Conservation (phyloP, 2,329 filamentous ascomycete genomes). For the Trichoderma simmonsii region DNA sequence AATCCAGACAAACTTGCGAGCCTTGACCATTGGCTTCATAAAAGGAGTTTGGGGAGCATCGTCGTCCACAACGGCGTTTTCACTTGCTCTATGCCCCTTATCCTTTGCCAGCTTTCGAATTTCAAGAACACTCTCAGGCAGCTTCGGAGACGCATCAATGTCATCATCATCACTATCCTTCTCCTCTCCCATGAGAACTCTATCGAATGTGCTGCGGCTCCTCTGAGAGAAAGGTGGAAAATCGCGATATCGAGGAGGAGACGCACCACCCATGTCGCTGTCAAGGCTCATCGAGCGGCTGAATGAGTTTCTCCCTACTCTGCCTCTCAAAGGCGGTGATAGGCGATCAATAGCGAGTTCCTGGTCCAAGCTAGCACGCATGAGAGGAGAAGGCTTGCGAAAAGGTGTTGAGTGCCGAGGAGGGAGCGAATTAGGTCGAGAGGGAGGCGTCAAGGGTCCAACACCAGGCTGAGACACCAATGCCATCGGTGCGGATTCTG, state of each 20-base stretch:
- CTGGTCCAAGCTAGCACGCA: slow-evolving; percentile 37
- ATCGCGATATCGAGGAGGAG: slow-evolving; percentile 33
- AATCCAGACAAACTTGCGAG: slow-evolving; percentile 55
- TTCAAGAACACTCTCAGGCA: slow-evolving; percentile 35
- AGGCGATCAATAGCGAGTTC: slow-evolving; percentile 39
- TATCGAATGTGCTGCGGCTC: slow-evolving; percentile 31
- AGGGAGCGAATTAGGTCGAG: slow-evolving; percentile 29
- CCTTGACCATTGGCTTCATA: slow-evolving; percentile 32
- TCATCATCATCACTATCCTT: slow-evolving; percentile 26
- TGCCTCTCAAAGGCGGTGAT: slow-evolving; percentile 34
- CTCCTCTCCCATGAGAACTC: not conserved
- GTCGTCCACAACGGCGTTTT: slow-evolving; percentile 32
- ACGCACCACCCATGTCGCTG: slow-evolving; percentile 24
- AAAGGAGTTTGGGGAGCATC: slow-evolving; percentile 30
- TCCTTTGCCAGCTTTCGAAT: slow-evolving; percentile 28
- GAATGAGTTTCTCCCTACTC: slow-evolving; percentile 28
- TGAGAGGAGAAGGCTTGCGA: slow-evolving; percentile 32
- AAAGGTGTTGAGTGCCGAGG: slow-evolving; percentile 31
- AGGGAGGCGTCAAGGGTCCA: slow-evolving; percentile 26
- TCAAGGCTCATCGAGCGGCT: slow-evolving; percentile 37
- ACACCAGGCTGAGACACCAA: not conserved
- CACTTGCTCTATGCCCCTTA: slow-evolving; percentile 23
- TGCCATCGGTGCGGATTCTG: slow-evolving; percentile 29
- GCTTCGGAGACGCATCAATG: slow-evolving; percentile 30
- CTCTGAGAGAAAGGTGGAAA: slow-evolving; percentile 38